Percentiles rank a stretch among this genome's conserved stretches.
Evolutionary conservation across 805 yeast genomes (phyloP).

Genomic region (Starmerella apicola): DNA sequence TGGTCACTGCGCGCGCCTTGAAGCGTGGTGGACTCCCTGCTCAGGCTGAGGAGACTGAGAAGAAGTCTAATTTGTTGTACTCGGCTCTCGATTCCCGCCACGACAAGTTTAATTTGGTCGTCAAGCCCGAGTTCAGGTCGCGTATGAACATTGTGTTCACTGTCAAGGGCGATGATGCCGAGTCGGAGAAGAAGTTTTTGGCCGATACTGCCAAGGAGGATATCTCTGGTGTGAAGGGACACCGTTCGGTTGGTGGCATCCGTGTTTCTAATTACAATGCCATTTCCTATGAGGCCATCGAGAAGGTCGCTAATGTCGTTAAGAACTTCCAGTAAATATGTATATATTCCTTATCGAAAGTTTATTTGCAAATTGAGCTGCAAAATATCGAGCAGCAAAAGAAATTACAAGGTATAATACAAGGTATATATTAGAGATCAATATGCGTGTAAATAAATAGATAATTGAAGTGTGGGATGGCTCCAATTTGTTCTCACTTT

Average conservation of each 20-base stretch:
- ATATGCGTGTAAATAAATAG: background rate
- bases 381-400: too few species aligned
- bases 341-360: too few species aligned
- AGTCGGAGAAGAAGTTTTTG: constrained; percentile 54
- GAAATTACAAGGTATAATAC: too few species aligned
- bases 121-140: constrained; percentile 53
- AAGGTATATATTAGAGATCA: too few species aligned
- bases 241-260: constrained; percentile 94
- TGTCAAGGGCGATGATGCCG: constrained; percentile 45
- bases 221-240: constrained; percentile 81
- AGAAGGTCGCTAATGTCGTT: constrained; percentile 14
- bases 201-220: constrained; percentile 47
- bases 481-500: background rate
- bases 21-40: constrained; percentile 57
- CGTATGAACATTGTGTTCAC: constrained; percentile 84
- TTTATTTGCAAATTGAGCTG: too few species aligned
- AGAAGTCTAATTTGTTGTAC: constrained; percentile 57
- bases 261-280: constrained; percentile 91
- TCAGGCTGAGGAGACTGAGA: constrained; percentile 45
- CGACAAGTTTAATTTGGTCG: constrained; percentile 54
- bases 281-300: constrained; percentile 38
- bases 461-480: background rate
- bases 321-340: constrained; percentile 5
- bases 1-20: constrained; percentile 56
- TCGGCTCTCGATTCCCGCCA: constrained; percentile 52